phyloP scores from a whole-genome alignment of 495 filamentous ascomycete species.

The Hypomontagnella submonticulosa region DNA sequence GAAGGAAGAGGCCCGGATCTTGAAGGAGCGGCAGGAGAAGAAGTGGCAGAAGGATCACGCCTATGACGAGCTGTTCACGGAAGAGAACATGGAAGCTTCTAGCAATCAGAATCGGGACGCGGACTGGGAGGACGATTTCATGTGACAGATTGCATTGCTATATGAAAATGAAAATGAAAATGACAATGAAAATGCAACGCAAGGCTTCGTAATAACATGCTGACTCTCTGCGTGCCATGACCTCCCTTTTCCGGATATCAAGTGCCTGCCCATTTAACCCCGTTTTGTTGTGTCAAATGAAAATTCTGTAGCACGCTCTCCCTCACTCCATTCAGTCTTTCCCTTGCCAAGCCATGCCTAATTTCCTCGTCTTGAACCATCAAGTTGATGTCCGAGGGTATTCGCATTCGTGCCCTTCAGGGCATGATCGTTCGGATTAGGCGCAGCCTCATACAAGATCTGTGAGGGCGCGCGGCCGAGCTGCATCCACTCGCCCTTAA shows the following conservation, averaged over 20 bases:
- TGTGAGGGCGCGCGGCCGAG: conserved; percentile 83
- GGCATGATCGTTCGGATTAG: conserved; percentile 87
- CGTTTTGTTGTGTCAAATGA: too few relatives aligned
- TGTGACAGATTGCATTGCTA: conserved; percentile 56
- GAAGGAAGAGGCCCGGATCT: conserved; percentile 81
- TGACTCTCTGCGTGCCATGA: too few relatives aligned
- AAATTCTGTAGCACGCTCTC: too few relatives aligned
- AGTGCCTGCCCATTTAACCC: too few relatives aligned
- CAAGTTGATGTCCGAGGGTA: conserved; percentile 61
- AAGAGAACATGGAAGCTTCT: conserved; percentile 70
- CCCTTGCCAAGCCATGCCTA: neutral
- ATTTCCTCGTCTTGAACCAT: conserved; percentile 35
- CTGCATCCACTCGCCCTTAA: conserved; percentile 92
- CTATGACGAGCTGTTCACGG: conserved; percentile 85
- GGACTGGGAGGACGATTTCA: conserved; percentile 78
- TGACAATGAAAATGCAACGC: too few relatives aligned
- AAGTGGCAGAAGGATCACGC: conserved; percentile 95
- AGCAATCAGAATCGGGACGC: conserved; percentile 75
- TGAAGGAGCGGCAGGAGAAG: conserved; percentile 83
- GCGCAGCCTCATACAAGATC: conserved; percentile 91
- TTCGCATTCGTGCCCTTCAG: conserved; percentile 59
- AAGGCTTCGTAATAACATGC: too few relatives aligned
- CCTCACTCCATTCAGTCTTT: too few relatives aligned
- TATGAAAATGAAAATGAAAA: conserved; percentile 24
- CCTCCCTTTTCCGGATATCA: too few relatives aligned